A percentile compares a stretch with the other conserved stretches of the same genome.
Conservation (phyloP, 192 early-diverging fungal species). For the Spinellus fusiger region DNA sequence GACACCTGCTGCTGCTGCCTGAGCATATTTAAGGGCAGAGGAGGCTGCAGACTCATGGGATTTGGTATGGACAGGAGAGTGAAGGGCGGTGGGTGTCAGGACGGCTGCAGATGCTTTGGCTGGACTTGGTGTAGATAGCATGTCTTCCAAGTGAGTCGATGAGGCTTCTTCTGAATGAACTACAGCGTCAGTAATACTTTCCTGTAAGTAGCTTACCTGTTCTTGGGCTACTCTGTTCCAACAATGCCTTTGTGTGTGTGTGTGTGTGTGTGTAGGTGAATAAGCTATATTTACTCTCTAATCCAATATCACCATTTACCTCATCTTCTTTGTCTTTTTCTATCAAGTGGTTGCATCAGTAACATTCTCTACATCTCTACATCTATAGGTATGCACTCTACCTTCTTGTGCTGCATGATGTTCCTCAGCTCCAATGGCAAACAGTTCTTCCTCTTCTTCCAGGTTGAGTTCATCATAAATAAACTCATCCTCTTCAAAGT, state of each 20-base stretch:
- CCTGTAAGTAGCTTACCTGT: not conserved
- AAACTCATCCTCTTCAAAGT: conserved; percentile 89
- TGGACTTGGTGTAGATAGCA: conserved; percentile 1
- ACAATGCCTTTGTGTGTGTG: not conserved
- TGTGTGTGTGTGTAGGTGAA: not conserved
- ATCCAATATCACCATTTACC: not conserved
- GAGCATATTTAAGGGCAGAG: conserved; percentile 10
- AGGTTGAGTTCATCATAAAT: conserved; percentile 92
- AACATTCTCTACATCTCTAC: conserved; percentile 12
- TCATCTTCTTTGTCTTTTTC: conserved; percentile 38
- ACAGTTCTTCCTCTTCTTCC: conserved; percentile 83
- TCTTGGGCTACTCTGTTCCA: not conserved
- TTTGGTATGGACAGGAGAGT: not conserved
- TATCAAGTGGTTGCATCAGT: conserved; percentile 23
- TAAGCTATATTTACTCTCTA: not conserved
- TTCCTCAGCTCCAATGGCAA: conserved; percentile 71
- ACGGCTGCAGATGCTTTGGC: not conserved
- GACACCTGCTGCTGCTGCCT: conserved; percentile 15
- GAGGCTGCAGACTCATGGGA: conserved; percentile 6
- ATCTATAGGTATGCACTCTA: not conserved
- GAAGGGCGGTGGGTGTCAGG: not conserved
- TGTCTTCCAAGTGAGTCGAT: not conserved
- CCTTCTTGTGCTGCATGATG: conserved; percentile 34
- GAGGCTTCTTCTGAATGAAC: not conserved
- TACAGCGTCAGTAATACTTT: not conserved